Base-by-base conservation (phyloP, 225 moss, liverwort and hornwort genomes). In the Physcomitrium patens region DNA sequence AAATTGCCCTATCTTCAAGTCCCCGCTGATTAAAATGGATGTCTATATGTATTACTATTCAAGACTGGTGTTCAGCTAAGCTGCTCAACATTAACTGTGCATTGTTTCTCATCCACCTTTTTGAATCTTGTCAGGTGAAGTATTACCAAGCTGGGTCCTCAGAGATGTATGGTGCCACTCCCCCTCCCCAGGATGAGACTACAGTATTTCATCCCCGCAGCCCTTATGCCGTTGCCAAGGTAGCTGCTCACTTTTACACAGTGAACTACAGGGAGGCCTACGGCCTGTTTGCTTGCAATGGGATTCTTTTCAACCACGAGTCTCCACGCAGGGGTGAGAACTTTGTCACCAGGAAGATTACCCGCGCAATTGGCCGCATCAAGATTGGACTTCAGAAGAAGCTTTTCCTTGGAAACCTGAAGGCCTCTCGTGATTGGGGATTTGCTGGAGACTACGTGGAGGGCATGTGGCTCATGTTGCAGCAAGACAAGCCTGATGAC, bases 111-210 rank as follows among this genome's bases (percentile, higher is more conserved):
- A 37, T 7, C 4, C 31, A 37, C 17, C 51, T 51, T 10, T 23
- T 18, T 20, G 20, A 22, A 22, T 12, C 53, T 52, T 42, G 43
- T 65, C 76, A 77, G 54, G 85, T 90, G 52, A 85, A 71, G 71
- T 90, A 90, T 70, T 90, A 87, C 60, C 90, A 90, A 68, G 90
- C 90, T 11, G 90, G 90, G 58, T 90, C 90, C 8, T 90, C 90
- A 8, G 90, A 90, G 58, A 90, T 90, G 90, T 87, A 87, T 50
- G 90, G 90, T 9, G 84, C 90, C 8, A 90, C 90, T 23, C 76
- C 90, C 20, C 90, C 90, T 37, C 31, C 31, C 31, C 31, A 37
- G 31, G 31, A 37, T 37, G 31, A 37, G 7, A 37, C 31, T 37
- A 37, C 31, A 37, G 31, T 37, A 4, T 37, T 37, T 4, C 31